These are phyloP conservation scores for Phoma sp. DNA, from an alignment of 2,329 filamentous ascomycete species.

Conservation along the genomic window DNA sequence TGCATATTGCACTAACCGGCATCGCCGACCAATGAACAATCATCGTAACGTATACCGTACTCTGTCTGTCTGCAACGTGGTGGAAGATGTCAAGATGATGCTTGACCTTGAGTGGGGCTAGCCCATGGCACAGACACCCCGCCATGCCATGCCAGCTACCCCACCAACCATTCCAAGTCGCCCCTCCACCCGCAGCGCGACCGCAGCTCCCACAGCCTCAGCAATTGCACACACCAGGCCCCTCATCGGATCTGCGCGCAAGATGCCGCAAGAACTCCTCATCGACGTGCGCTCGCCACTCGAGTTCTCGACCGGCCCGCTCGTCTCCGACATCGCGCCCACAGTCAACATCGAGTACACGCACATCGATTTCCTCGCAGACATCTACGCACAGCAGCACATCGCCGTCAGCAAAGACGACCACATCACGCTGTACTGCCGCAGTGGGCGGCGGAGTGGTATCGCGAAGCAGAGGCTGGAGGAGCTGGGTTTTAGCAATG, in stretches of 20 bases:
- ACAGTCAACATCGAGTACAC: constrained; percentile 49
- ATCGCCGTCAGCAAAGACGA: constrained; percentile 32
- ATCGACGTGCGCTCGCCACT: constrained; percentile 47
- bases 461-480: constrained; percentile 41
- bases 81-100: too few species aligned
- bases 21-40: constrained; percentile 9
- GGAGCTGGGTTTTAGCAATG: constrained; percentile 37
- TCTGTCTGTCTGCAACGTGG: not conserved
- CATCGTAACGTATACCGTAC: not conserved
- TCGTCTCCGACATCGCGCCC: constrained; percentile 29
- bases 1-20: constrained; percentile 10
- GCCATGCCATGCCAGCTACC: not conserved
- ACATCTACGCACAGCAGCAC: constrained; percentile 26
- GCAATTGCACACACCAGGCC: not conserved
- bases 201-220: not conserved
- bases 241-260: not conserved
- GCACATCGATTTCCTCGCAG: constrained; percentile 36
- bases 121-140: not conserved
- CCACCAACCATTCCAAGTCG: not conserved
- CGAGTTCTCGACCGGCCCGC: constrained; percentile 43
- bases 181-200: not conserved
- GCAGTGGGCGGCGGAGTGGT: constrained; percentile 41
- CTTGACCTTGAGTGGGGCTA: not conserved
- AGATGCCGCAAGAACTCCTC: constrained; percentile 28
- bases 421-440: constrained; percentile 47